These are phyloP conservation scores for Dothideomycetes sp. DNA, from an alignment of 2,329 filamentous ascomycete genomes.

Conservation along the genomic window DNA sequence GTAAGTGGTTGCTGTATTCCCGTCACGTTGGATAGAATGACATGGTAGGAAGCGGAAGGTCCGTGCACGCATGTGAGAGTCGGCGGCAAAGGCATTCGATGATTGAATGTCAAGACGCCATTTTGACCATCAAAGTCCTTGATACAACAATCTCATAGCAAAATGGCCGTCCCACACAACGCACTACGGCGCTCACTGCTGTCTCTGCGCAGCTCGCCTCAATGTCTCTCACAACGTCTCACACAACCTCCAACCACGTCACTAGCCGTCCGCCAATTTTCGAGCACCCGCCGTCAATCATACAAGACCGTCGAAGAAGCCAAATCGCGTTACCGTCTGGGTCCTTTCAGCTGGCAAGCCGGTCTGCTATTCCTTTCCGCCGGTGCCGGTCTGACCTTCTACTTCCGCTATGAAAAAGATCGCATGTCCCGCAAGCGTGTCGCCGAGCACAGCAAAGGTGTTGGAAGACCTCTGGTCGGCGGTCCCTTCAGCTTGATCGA, in stretches of 20 bases:
- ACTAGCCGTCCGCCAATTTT: conserved; percentile 18
- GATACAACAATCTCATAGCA: no score
- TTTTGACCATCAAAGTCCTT: no score
- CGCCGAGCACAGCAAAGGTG: conserved; percentile 84
- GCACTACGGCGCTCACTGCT: conserved; percentile 4
- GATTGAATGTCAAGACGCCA: no score
- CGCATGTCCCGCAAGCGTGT: conserved; percentile 82
- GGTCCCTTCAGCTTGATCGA: conserved; percentile 76
- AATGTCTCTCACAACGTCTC: conserved; percentile 6
- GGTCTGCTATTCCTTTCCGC: conserved; percentile 76
- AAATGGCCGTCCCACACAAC: no score
- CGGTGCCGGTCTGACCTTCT: conserved; percentile 69
- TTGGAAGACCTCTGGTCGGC: conserved; percentile 87
- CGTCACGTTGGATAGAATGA: no score
- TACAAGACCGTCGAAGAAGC: conserved; percentile 38
- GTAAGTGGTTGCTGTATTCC: no score
- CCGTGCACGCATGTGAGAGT: no score
- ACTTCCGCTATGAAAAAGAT: conserved; percentile 88
- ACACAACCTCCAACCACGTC: conserved; percentile 1
- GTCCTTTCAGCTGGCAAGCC: conserved; percentile 86
- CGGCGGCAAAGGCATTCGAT: no score
- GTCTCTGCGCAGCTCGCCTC: background rate
- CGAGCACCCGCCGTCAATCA: conserved; percentile 16
- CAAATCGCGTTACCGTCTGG: conserved; percentile 35
- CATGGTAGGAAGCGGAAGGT: no score